Base-by-base conservation (phyloP, 768 basidiomycete species). In the Boletus eberwhitei region DNA sequence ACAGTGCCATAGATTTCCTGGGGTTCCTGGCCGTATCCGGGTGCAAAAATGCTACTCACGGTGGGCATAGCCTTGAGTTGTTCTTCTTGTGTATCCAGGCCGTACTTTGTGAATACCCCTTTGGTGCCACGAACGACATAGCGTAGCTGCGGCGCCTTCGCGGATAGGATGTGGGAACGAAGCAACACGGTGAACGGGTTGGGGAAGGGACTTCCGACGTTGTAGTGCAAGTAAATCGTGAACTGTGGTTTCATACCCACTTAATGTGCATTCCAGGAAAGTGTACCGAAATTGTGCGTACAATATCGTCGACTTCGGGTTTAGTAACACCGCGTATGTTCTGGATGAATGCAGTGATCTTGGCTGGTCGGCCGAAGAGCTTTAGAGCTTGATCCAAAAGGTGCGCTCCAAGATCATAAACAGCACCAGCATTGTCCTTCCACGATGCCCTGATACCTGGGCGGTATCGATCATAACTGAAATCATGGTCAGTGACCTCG, bases 371-470 rank as follows among this genome's bases (percentile, higher is more conserved):
- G 36, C 92, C 93, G 64, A 93, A 93, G 39, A 94, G 77, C 11
- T 75, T 74, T 31, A 93, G 73, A 6, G 82, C 77, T 69, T 93
- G 90, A 72, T 93, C 90, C 59, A 93, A 82, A 26, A 92, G 76
- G 68, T 94, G 90, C 8, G 87, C 73, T 5, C 88, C 91, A 21
- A 94, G 77, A 67, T 94, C 90, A 67, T 84, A 94, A 3, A 84
- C 81, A 26, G 81, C 75, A 5, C 90, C 88, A 1, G 82, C 75
- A 31, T 79, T 69, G 55, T 93, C 90, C 69, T 93, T 93, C 93
- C 92, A 96, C 0, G 83, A 81, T 13, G 84, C 81, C 61, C 86
- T 87, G 32, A 85, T 67, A 1, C 71, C 75, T 24, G 77, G 76
- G 34, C 87, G 82, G 73, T 82, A 91, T 39, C 91, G 84, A 66